These are phyloP conservation scores for Fistulifera pelliculosa DNA, from an alignment of 108 stramenopile genomes.

Conservation along the genomic window DNA sequence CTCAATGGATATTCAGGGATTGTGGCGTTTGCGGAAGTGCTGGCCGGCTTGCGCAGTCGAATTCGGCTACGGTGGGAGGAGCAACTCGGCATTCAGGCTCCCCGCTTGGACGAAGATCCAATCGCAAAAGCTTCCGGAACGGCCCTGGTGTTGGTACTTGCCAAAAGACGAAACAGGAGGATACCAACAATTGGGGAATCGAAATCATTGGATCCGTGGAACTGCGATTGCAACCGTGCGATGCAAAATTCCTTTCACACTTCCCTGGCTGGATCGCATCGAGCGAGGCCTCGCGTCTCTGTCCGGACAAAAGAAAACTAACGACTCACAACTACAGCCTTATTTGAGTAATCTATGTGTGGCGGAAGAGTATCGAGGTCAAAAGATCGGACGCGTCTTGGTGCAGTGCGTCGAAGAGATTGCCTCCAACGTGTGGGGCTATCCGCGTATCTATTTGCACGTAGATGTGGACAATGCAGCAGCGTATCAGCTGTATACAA, in stretches of 20 bases:
- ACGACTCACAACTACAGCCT: conserved; percentile 45
- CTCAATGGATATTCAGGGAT: conserved; percentile 60
- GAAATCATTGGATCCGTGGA: conserved; percentile 73
- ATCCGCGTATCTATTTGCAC: conserved; percentile 61
- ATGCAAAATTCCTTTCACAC: conserved; percentile 83
- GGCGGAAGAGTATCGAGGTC: conserved; percentile 40
- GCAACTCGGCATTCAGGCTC: conserved; percentile 26
- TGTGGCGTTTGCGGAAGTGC: conserved; percentile 71
- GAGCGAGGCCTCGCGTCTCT: conserved; percentile 48
- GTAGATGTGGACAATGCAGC: conserved; percentile 74
- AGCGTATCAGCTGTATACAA: conserved; percentile 61
- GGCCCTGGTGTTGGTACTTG: conserved; percentile 61
- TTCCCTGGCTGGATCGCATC: conserved; percentile 67
- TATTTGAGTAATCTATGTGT: conserved; percentile 82
- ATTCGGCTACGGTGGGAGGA: conserved; percentile 31
- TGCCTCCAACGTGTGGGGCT: conserved; percentile 50
- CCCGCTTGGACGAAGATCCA: conserved; percentile 17
- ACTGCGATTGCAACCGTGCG: conserved; percentile 67
- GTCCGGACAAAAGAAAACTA: conserved; percentile 27
- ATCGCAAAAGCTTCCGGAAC: conserved; percentile 33
- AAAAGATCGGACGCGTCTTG: conserved; percentile 56
- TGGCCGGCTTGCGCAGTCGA: conserved; percentile 53
- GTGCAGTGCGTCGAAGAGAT: conserved; percentile 74
- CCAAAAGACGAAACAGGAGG: conserved; percentile 7
- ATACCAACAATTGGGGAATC: conserved; percentile 16